These are phyloP conservation scores for Geranium incanum DNA, from an alignment of 441 rosid species.

Conservation along the genomic window DNA sequence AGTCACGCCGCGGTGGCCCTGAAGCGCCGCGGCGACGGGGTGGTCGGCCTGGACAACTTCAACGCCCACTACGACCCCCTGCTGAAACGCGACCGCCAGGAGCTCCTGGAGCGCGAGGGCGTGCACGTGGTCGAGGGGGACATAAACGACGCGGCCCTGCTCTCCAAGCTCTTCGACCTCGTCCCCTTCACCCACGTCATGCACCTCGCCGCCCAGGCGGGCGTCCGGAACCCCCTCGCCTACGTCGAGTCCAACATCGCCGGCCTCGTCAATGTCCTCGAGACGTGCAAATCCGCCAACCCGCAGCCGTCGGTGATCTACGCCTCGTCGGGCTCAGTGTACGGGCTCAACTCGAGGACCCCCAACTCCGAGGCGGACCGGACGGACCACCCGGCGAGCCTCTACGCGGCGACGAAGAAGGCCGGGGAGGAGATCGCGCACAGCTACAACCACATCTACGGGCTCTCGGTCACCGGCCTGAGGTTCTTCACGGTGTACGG, in stretches of 20 bases:
- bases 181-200: slow-evolving; percentile 35
- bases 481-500: slow-evolving; percentile 44
- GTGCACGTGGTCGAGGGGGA: slow-evolving; percentile 30
- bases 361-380: slow-evolving; percentile 35
- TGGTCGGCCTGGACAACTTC: slow-evolving; percentile 36
- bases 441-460: no score
- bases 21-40: slow-evolving; percentile 32
- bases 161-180: slow-evolving; percentile 24
- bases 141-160: slow-evolving; percentile 25
- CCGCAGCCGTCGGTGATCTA: slow-evolving; percentile 37
- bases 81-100: slow-evolving; percentile 26
- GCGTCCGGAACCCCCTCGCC: slow-evolving; percentile 31
- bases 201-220: slow-evolving; percentile 39
- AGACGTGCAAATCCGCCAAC: slow-evolving; percentile 28
- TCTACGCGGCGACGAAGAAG: no score
- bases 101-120: slow-evolving; percentile 21
- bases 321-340: slow-evolving; percentile 42
- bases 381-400: slow-evolving; percentile 32
- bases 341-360: slow-evolving; percentile 31
- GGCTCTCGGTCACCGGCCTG: slow-evolving; percentile 36
- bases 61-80: slow-evolving; percentile 30
- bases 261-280: slow-evolving; percentile 32
- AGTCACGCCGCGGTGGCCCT: slow-evolving; percentile 29
- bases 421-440: no score
- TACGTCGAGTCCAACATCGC: slow-evolving; percentile 34